Base-by-base conservation (phyloP, 2,329 filamentous ascomycete genomes). In the Penicillium sp. region DNA sequence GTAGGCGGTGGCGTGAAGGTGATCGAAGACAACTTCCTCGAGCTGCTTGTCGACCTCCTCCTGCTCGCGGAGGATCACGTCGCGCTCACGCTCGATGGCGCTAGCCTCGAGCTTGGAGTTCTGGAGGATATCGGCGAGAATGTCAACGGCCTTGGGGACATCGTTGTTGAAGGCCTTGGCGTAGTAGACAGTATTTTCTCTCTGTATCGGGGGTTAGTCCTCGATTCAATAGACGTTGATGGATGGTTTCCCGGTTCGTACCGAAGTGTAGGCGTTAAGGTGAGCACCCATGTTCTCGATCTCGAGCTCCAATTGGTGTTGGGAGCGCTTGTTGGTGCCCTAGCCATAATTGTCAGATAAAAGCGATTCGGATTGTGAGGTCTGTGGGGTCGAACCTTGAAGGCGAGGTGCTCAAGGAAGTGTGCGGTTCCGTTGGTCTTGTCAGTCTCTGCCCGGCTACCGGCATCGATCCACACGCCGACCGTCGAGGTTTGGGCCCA, bases 261-360 rank as follows among this genome's bases (percentile, higher is more conserved):
- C 91, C 80, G 92, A 97, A 67, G 93, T 99, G 81, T 99, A 99
- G 73, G 93, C 93, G 77, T 99, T 99, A 66, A 99, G 82, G 79
- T 99, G 93, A 60, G 89, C 93, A 73, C 93, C 93, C 89, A 99
- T 96, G 80, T 99, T 99, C 82, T 99, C 93, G 70, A 99, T 97
- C 80, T 99, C 93, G 60, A 99, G 86, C 80, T 99, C 93, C 72
- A 99, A 81, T 79, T 99, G 93, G 73, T 95, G 88, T 77, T 99
- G 93, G 60, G 88, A 90, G 75, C 93, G 84, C 80, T 88, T 95
- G 75, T 87, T 81, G 63, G 93, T 99, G 65, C 93, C 93, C 91
- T 75, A 52, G 9, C 56, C 18, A 50, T 42, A 35, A 19, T 44
- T 25, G 47, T 62, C 50, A 60, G 51, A 44, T 37, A 51, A 25